phyloP scores from a whole-genome alignment of 202 grass and related monocot species.

The Setaria viridis region DNA sequence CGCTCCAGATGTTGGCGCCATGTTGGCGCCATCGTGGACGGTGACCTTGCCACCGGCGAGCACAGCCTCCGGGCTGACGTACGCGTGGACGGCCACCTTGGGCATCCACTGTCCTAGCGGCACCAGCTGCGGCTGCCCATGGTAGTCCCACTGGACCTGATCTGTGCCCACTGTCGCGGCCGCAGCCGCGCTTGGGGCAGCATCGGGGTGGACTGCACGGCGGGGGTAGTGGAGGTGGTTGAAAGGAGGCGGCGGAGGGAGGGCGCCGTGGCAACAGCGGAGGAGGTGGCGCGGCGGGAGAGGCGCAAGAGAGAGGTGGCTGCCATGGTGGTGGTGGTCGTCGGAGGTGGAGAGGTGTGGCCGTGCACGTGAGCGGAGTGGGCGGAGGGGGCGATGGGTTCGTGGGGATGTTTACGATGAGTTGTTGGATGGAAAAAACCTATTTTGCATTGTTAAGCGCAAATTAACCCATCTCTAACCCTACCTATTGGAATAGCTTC shows the following conservation, averaged over 20 bases:
- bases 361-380: conserved; percentile 12
- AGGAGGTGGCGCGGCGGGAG: conserved; percentile 55
- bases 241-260: conserved; percentile 59
- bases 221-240: conserved; percentile 39
- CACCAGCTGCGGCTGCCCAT: conserved; percentile 78
- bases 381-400: conserved; percentile 12
- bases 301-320: conserved; percentile 67
- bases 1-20: conserved; percentile 96
- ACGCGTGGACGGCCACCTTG: conserved; percentile 88
- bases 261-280: conserved; percentile 33
- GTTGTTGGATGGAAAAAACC: no score
- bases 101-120: conserved; percentile 91
- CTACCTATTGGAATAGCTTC: no score
- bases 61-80: conserved; percentile 86
- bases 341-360: conserved; percentile 22
- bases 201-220: conserved; percentile 3
- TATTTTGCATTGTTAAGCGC: no score
- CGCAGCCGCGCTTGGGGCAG: conserved; percentile 13
- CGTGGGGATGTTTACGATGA: neutral
- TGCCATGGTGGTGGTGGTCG: conserved; percentile 58
- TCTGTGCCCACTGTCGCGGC: conserved; percentile 43
- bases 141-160: conserved; percentile 92
- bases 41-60: conserved; percentile 91
- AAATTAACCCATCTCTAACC: no score
- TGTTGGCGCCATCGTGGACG: conserved; percentile 81